Evolutionary conservation across 1,284 basidiomycete species (phyloP), one percentile per base, ranked within the genome.

Genomic region (Mycena sp.): DNA sequence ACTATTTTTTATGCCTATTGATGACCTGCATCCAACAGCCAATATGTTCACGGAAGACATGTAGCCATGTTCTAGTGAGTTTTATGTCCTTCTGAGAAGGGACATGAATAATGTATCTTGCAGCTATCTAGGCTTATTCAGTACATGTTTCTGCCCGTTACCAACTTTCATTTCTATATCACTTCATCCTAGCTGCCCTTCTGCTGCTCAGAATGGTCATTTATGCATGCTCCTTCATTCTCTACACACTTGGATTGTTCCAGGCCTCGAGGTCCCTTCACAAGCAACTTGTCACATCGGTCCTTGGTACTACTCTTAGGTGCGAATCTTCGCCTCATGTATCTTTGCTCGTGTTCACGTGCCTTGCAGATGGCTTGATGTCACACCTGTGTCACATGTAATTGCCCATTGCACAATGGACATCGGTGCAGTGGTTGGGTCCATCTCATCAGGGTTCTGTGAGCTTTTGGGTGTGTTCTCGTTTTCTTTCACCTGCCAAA

Each of bases 291-390:
- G 30, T 73, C 16, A 49, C 67, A 19, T 71, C 73, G 0, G 56
- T 74, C 2, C 32, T 74, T 25, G 68, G 70, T 6, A 70, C 72
- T n/a, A 74, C 73, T 9, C 55, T 74, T 12, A 49, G 71, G 54
- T 86, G n/a, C n/a, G n/a, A n/a, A n/a, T n/a, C n/a, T n/a, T n/a
- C n/a, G n/a, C n/a, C n/a, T n/a, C n/a, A 35, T 26, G 46, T n/a
- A n/a, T 16, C 6, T 38, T 29, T 40, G 7, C 6, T 19, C 38
- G 5, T 14, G 10, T 5, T 17, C 10, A 35, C 3, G 5, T 3
- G n/a, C n/a, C n/a, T n/a, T n/a, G n/a, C n/a, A n/a, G 63, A 29
- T 65, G 60, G 60, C 61, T 67, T 23, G 65, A 67, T 30, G 38
- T 46, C 26, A 67, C 65, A 10, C 63, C 63, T 11, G 48, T 48